Evolutionary conservation across 306 rosid genomes (phyloP).

Genomic region (Prunus persica): Prunus_persica_NCBIv2 NC_034012.1:5606001-5606500

Average conservation of each 20-base stretch:
- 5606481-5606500: neutral
- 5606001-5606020: too few species aligned
- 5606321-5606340: slow-evolving; percentile 58
- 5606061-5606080: neutral
- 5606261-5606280: slow-evolving; percentile 2
- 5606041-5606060: neutral
- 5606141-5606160: neutral
- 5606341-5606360: slow-evolving; percentile 55
- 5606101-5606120: neutral
- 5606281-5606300: neutral
- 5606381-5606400: slow-evolving; percentile 54
- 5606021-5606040: neutral
- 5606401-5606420: slow-evolving; percentile 46
- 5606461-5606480: neutral
- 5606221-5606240: slow-evolving; percentile 52
- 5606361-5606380: slow-evolving; percentile 55
- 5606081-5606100: neutral
- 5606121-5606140: neutral
- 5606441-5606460: slow-evolving; percentile 30
- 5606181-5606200: slow-evolving; percentile 47
- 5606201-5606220: slow-evolving; percentile 42
- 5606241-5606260: slow-evolving; percentile 47
- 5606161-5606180: slow-evolving; percentile 50
- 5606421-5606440: slow-evolving; percentile 52
- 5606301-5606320: slow-evolving; percentile 3